phyloP scores from a whole-genome alignment of 2,329 filamentous ascomycete genomes.

The Cytospora piceae region DNA sequence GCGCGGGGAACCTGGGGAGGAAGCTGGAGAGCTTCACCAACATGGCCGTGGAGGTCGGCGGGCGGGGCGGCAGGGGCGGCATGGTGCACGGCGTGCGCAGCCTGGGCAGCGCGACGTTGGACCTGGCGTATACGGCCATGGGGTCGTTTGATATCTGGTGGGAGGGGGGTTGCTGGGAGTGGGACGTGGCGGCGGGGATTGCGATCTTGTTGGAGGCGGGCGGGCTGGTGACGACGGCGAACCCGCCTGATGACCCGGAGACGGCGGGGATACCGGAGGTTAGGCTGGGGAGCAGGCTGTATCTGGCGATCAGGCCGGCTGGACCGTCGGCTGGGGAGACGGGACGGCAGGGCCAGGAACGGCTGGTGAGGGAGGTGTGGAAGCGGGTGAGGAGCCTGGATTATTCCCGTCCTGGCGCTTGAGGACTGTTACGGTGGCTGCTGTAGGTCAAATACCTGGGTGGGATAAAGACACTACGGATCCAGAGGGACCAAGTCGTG shows the following conservation, averaged over 20 bases:
- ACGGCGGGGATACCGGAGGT: constrained; percentile 62
- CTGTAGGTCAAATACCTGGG: too few relatives aligned
- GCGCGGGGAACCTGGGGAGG: constrained; percentile 66
- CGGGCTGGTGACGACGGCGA: constrained; percentile 73
- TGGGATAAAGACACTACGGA: too few relatives aligned
- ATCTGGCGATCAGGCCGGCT: constrained; percentile 72
- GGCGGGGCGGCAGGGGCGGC: constrained; percentile 67
- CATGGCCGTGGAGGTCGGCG: constrained; percentile 69
- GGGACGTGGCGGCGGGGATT: constrained; percentile 78
- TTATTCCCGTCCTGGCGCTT: constrained; percentile 67
- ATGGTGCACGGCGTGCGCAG: constrained; percentile 81
- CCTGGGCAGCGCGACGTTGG: constrained; percentile 73
- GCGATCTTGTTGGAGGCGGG: constrained; percentile 75
- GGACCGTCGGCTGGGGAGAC: constrained; percentile 64
- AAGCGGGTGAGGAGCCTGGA: constrained; percentile 67
- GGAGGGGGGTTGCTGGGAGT: constrained; percentile 83
- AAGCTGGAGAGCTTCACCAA: constrained; percentile 78
- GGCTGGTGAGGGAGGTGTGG: constrained; percentile 75
- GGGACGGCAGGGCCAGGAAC: constrained; percentile 68
- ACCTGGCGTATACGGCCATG: constrained; percentile 76
- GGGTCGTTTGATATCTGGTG: constrained; percentile 81
- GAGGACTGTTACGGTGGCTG: constrained; percentile 3
- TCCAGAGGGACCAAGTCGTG: neutral
- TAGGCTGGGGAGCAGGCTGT: constrained; percentile 68
- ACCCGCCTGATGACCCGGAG: constrained; percentile 63